These are phyloP conservation scores for Serendipita sp. DNA, from an alignment of 768 basidiomycete species.

Conservation along the genomic window DNA sequence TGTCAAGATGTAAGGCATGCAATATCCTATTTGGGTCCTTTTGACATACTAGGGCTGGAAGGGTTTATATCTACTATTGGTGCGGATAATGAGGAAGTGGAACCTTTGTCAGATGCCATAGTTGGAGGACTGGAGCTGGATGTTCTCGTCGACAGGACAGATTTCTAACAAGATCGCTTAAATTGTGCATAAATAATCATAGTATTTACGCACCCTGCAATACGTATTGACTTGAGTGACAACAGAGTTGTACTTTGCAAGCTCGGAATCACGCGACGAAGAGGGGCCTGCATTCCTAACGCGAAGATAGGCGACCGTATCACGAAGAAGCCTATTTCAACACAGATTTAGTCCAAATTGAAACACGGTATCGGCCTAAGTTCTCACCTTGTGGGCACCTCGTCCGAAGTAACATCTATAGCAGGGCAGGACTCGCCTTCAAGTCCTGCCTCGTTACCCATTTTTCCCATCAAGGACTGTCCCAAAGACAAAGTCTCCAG, in stretches of 20 bases:
- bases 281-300: background rate
- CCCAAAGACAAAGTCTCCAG: background rate
- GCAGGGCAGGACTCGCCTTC: background rate
- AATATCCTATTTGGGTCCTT: background rate
- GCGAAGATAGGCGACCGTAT: background rate
- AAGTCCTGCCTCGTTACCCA: background rate
- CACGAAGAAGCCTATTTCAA: background rate
- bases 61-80: background rate
- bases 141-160: background rate
- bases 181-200: too few relatives aligned
- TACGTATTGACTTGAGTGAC: background rate
- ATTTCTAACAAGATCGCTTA: background rate
- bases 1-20: background rate
- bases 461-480: background rate
- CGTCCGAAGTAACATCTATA: background rate
- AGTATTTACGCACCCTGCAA: background rate
- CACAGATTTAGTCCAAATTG: background rate
- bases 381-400: background rate
- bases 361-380: background rate
- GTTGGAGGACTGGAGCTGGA: conserved; percentile 2
- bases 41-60: background rate
- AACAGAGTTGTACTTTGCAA: conserved; percentile 3
- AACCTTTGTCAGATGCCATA: conserved; percentile 4
- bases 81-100: background rate
- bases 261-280: background rate